Evolutionary conservation across 352 stramenopile species (phyloP), one percentile per base, ranked within the genome.

Genomic region (Globisporangium uncinulatum): DNA sequence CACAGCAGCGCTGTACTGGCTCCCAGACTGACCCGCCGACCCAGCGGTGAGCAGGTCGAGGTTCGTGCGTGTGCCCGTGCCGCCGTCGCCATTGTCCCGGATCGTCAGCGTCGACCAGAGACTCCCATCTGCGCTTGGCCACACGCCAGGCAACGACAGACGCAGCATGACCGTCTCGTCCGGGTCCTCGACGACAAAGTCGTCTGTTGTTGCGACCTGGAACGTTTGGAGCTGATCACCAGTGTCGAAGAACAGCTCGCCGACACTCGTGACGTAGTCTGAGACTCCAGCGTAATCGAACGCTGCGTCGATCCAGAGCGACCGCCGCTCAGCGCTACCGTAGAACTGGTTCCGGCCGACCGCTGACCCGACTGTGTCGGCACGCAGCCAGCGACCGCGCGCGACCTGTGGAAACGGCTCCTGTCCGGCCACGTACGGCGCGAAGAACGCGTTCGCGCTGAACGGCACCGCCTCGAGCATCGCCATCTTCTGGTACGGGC

Each of bases 71-170:
- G 81, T 81, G 3, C 86, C 86, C 31, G 78, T 94, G 13, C 87
- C 81, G 21, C 93, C 92, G 54, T 98, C 94, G 7, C 84, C 83
- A 56, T 98, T 90, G 70, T 98, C 94, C 10, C 71, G 69, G 43
- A 98, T 97, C 0, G 69, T 85, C n/a, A 98, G 63, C 9, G 74
- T 79, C 4, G 89, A 80, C 69, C 88, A 97, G 3, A 98, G 75
- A 42, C 83, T 65, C 13, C 94, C 94, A 6, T 86, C 77, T 7
- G 80, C 82, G 32, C 77, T 97, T 6, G 95, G 87, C 81, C 95
- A 98, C 52, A 98, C 89, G 37, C 95, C 94, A 39, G 89, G 89
- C 4, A 98, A 61, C 47, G 92, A 97, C 14, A 98, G 68, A 3
- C 92, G 80, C 34, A 98, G 67, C 36, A 87, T 90, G 4, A 97